phyloP scores from a whole-genome alignment of 2,329 filamentous ascomycete genomes.

The Aschersonia sp. region DNA sequence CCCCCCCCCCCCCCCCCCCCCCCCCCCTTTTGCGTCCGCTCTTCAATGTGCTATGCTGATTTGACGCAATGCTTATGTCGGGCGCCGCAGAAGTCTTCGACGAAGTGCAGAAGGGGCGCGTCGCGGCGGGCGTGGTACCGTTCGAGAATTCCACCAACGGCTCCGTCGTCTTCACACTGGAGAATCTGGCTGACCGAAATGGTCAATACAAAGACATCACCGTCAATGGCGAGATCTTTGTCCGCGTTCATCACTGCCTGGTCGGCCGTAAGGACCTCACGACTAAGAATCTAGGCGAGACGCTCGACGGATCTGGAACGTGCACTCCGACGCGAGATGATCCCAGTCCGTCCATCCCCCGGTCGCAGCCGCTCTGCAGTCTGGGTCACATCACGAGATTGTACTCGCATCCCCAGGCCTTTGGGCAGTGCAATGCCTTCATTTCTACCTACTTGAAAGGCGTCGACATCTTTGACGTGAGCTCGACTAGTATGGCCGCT shows the following conservation, averaged over 20 bases:
- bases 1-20: neutral
- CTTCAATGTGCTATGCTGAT: neutral
- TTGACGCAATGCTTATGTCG: neutral
- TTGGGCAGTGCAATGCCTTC: conserved; percentile 77
- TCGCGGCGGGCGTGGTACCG: conserved; percentile 68
- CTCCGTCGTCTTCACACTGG: conserved; percentile 77
- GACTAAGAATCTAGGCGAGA: conserved; percentile 13
- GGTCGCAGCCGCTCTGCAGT: conserved; percentile 30
- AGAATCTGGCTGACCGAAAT: conserved; percentile 68
- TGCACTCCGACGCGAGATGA: conserved; percentile 33
- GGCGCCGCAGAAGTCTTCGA: conserved; percentile 58
- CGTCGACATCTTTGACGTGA: conserved; percentile 70
- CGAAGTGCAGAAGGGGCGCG: conserved; percentile 52
- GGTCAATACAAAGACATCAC: conserved; percentile 50
- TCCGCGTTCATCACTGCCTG: conserved; percentile 80
- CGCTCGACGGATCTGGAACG: conserved; percentile 23
- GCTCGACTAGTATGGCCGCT: conserved; percentile 74
- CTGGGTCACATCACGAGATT: conserved; percentile 56
- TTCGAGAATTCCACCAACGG: conserved; percentile 97
- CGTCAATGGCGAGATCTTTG: conserved; percentile 73
- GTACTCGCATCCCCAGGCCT: conserved; percentile 91
- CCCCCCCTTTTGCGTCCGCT: neutral
- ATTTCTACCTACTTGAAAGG: conserved; percentile 54
- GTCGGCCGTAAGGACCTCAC: conserved; percentile 35
- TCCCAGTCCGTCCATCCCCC: conserved; percentile 29